phyloP scores from a whole-genome alignment of 164 flowering plant genomes.

The Liriodendron chinense region DNA sequence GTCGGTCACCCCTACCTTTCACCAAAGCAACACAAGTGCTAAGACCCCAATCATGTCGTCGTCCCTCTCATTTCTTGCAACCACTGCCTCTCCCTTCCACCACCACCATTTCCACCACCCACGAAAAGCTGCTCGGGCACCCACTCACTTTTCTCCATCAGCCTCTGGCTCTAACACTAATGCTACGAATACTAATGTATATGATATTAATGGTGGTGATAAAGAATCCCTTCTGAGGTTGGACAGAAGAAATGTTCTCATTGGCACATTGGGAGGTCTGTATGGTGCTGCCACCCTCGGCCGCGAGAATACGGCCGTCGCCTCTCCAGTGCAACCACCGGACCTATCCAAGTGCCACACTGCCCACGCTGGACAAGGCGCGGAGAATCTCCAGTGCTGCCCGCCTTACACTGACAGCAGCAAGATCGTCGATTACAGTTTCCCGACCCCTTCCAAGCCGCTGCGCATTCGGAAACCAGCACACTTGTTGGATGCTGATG shows the following conservation, averaged over 20 bases:
- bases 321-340: neutral
- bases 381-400: conserved; percentile 2
- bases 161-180: neutral
- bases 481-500: neutral
- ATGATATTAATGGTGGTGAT: neutral
- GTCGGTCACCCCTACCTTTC: neutral
- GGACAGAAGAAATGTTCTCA: conserved; percentile 8
- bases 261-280: conserved; percentile 6
- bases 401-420: neutral
- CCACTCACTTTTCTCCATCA: neutral
- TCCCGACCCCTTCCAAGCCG: neutral
- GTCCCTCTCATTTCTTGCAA: neutral
- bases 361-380: neutral
- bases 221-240: neutral
- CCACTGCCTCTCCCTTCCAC: neutral
- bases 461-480: conserved; percentile 9
- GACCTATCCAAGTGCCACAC: neutral
- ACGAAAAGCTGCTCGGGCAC: too few species aligned
- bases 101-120: neutral
- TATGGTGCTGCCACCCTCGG: conserved; percentile 1
- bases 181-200: neutral
- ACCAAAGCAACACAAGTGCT: neutral
- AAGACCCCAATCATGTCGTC: neutral
- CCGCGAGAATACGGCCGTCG: neutral
- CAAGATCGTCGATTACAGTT: neutral